These are phyloP conservation scores for Skeletonema grethae DNA, from an alignment of 108 stramenopile species.

Conservation along the genomic window DNA sequence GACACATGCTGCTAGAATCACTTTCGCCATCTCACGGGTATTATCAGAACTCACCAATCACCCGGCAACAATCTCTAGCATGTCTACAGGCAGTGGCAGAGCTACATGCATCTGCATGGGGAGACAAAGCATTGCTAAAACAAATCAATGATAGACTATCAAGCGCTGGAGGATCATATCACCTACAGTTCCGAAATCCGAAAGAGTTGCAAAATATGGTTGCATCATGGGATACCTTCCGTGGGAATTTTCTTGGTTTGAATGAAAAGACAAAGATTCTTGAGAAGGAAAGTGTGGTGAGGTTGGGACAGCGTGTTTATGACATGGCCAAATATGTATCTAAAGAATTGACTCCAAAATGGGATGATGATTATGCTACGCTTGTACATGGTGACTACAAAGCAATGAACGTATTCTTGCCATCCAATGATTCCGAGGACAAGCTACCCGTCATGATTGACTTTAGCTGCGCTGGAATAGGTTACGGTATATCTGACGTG, in stretches of 20 bases:
- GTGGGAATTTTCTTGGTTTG: constrained; percentile 27
- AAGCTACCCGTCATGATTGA: constrained; percentile 58
- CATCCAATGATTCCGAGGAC: constrained; percentile 7
- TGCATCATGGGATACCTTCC: constrained; percentile 67
- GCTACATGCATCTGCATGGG: constrained; percentile 76
- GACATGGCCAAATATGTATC: constrained; percentile 67
- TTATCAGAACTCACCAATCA: constrained; percentile 71
- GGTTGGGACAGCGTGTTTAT: constrained; percentile 59
- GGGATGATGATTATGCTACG: constrained; percentile 64
- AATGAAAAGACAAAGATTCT: constrained; percentile 17
- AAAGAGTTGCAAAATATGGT: constrained; percentile 63
- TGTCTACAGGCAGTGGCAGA: constrained; percentile 63
- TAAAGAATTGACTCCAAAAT: constrained; percentile 57
- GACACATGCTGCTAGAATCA: constrained; percentile 30
- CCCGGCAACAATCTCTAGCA: constrained; percentile 45
- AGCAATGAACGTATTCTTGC: constrained; percentile 81
- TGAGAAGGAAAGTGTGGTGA: constrained; percentile 26
- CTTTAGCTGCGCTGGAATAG: constrained; percentile 75
- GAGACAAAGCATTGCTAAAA: constrained; percentile 54
- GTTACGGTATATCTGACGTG: constrained; percentile 69
- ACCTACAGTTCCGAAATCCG: constrained; percentile 70
- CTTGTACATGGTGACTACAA: constrained; percentile 82
- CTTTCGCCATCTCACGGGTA: constrained; percentile 45
- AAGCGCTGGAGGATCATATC: constrained; percentile 58
- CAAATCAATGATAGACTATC: constrained; percentile 49